Conservation (phyloP, 176 grass and related monocot species). For the Coix lacrymajobi region DNA sequence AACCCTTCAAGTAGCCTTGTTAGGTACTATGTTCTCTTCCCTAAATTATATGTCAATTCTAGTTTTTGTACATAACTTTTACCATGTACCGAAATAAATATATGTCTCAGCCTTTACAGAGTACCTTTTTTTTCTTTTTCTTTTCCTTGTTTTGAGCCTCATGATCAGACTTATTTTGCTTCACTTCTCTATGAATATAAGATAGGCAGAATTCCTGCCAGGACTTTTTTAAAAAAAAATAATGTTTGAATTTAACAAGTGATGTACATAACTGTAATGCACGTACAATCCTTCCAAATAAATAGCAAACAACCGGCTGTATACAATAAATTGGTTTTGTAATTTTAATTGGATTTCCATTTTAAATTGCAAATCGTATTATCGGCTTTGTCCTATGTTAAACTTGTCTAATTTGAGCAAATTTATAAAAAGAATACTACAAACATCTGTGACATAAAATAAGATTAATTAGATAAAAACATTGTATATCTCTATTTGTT, state of each 20-base stretch:
- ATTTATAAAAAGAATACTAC: background rate
- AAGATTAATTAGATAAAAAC: background rate
- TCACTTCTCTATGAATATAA: background rate
- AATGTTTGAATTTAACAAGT: background rate
- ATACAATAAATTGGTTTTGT: background rate
- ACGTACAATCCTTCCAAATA: background rate
- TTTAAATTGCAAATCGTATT: background rate
- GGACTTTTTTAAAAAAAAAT: background rate
- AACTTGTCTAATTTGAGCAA: background rate
- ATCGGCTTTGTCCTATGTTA: background rate
- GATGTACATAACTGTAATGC: background rate
- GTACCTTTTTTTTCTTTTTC: background rate
- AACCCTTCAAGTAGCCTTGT: background rate
- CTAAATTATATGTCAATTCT: too few species aligned
- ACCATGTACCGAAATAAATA: background rate
- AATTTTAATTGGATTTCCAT: background rate
- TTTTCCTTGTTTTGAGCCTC: background rate
- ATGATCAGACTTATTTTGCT: background rate
- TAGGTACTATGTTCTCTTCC: background rate
- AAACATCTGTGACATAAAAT: background rate
- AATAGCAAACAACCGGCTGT: background rate
- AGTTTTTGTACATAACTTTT: background rate
- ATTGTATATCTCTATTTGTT: too few species aligned
- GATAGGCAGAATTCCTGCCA: background rate
- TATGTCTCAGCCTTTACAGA: background rate